Percentiles rank a stretch among this genome's conserved stretches.
Conservation (phyloP, 2,329 filamentous ascomycete genomes). For the Blastomyces silverae region DNA sequence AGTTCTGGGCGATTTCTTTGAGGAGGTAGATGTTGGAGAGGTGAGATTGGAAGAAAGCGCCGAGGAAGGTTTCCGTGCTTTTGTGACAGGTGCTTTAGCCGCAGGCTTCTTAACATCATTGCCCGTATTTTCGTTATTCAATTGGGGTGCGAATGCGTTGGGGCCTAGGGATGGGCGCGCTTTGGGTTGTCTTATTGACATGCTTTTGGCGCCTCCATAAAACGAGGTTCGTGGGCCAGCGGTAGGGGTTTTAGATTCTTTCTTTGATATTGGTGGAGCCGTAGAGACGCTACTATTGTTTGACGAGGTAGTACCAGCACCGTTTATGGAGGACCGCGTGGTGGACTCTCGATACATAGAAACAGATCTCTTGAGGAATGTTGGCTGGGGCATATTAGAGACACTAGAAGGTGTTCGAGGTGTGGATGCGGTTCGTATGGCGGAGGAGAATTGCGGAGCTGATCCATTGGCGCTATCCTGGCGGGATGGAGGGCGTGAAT, state of each 20-base stretch:
- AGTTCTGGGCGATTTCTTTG: slow-evolving; percentile 30
- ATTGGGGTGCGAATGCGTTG: slow-evolving; percentile 52
- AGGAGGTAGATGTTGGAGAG: slow-evolving; percentile 29
- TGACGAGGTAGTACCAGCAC: neutral
- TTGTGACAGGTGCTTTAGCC: slow-evolving; percentile 39
- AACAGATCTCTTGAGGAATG: slow-evolving; percentile 20
- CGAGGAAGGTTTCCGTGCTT: slow-evolving; percentile 33
- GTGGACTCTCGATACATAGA: slow-evolving; percentile 11
- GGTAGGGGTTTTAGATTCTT: slow-evolving; percentile 11
- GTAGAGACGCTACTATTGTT: neutral
- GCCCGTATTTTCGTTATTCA: slow-evolving; percentile 29
- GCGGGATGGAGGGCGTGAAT: slow-evolving; percentile 40
- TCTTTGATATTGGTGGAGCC: neutral
- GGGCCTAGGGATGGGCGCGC: slow-evolving; percentile 47
- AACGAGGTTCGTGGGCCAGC: slow-evolving; percentile 2
- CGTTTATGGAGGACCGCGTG: slow-evolving; percentile 18
- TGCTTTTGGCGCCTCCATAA: slow-evolving; percentile 44
- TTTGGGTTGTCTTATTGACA: slow-evolving; percentile 41
- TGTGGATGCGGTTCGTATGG: slow-evolving; percentile 32
- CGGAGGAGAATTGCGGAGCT: slow-evolving; percentile 28
- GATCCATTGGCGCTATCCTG: slow-evolving; percentile 52
- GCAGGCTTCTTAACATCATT: slow-evolving; percentile 32
- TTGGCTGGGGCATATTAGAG: slow-evolving; percentile 22
- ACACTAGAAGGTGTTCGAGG: slow-evolving; percentile 27
- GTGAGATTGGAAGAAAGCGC: slow-evolving; percentile 28